Conservation (phyloP, 306 rosid genomes). For the Dryas drummondii region DNA sequence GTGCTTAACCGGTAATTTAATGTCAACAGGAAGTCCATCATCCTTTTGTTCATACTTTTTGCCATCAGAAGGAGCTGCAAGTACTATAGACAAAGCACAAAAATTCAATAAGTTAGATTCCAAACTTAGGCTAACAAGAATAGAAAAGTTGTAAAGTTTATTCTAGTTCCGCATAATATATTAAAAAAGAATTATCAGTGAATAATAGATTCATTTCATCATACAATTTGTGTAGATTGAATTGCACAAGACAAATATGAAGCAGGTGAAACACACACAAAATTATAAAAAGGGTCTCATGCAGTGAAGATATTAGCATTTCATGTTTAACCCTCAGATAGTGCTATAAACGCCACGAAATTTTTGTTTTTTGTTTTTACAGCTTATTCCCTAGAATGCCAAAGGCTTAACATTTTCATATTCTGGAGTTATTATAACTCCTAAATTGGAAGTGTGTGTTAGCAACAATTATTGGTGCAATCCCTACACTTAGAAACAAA, state of each 20-base stretch:
- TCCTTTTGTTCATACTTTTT: conserved; percentile 66
- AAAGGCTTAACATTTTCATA: conserved; percentile 7
- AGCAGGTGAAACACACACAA: background rate
- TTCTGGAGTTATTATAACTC: background rate
- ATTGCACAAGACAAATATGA: background rate
- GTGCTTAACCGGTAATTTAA: conserved; percentile 85
- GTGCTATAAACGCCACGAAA: background rate
- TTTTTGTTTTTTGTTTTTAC: background rate
- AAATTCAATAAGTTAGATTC: background rate
- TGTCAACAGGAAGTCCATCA: conserved; percentile 65
- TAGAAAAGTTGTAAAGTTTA: background rate
- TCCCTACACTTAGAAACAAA: conserved; percentile 29
- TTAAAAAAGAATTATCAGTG: background rate
- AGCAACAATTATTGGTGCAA: background rate
- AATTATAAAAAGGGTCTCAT: background rate
- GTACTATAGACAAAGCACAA: conserved; percentile 36
- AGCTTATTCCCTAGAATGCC: conserved; percentile 1
- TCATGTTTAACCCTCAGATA: background rate
- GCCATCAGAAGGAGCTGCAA: conserved; percentile 61
- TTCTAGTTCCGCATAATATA: background rate
- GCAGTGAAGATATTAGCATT: conserved; percentile 6
- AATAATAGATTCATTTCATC: background rate
- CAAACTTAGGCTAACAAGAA: conserved; percentile 16
- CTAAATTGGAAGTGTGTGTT: conserved; percentile 3
- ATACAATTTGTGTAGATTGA: background rate